Evolutionary conservation across 371 early-diverging fungal species (phyloP), one percentile per base, ranked within the genome.

Genomic region (Vairimorpha ceranae): DNA sequence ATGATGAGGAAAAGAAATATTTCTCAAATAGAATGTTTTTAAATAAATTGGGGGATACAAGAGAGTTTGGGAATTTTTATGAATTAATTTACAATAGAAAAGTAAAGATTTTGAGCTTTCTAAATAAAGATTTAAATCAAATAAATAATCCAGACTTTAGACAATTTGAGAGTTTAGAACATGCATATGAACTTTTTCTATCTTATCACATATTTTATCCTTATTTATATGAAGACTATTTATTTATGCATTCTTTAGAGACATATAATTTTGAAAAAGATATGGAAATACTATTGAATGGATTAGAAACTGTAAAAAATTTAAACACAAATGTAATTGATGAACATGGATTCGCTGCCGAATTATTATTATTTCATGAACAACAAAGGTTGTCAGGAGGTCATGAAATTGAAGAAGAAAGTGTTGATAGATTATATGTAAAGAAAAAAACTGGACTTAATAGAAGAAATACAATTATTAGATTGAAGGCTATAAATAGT

Each of bases 161-260:
- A 30, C 76, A 78, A 67, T 83, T 83, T 59, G 48, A 68, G 25
- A 78, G 68, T 52, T 35, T 69, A 3, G 70, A 65, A 23, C 80
- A 80, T 68, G 83, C 80, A n/a, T 77, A 77, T 67, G 83, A 83
- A 65, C 75, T 72, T 64, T 72, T 83, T 12, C 33, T 83, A 14
- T 80, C 83, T 14, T 83, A 78, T 61, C 83, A 83, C 51, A 58
- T 83, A 54, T 83, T 76, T 64, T 33, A 67, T 23, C 48, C 52
- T 10, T 64, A 56, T 27, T 54, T 75, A 35, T 78, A 77, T 56
- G 82, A 82, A 35, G 82, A 82, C 51, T 56, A 80, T 21, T 58
- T 82, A 21, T 82, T 75, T 64, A 23, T 58, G 21, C 67, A 69
- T 19, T 58, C 65, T 21, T 45, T 27, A 8, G 63, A 60, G 27